Base-by-base conservation (phyloP, 768 basidiomycete species). In the Fibroporia radiculosa region DNA sequence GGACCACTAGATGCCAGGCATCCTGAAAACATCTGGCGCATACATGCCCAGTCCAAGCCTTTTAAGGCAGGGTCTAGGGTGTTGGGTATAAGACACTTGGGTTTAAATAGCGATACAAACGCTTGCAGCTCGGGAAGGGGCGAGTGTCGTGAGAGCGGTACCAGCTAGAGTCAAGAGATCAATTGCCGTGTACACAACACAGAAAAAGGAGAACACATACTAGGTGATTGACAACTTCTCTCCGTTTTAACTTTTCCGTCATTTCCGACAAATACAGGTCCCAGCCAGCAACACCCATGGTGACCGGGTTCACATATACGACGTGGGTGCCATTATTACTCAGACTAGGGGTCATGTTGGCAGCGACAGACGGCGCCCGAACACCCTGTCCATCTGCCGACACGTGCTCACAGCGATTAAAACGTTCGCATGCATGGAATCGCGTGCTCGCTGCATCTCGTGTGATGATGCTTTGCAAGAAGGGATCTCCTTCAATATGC, bases 371-470 rank as follows among this genome's bases (percentile, higher is more conserved):
- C 24, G 40, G 29, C 28, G 39, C 53, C 20, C 24, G 45, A 33
- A 24, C 45, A 63, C 4, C 34, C 13, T 48, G 47, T 12, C 48
- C 50, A 13, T 53, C 56, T 24, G 77, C 73, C 10, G 66, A 67
- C 23, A 86, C 83, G 39, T 74, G 69, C 8, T 71, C 57, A 54
- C 93, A 95, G 8, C 86, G 77, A 53, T 80, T 67, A 48, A 82
- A 82, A 1, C 90, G 76, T 55, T 97, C 93, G 56, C 95, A 98
- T 0, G 93, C 93, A 56, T 99, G 95, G 57, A 98, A 96, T 1
- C 92, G 78, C 2, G 90, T 86, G 1, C 67, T 63, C 3, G 65
- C 59, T 3, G 74, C 62, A 34, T 92, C 82, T 11, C 66, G 66
- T 1, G 85, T 84, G 32, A 81, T 66, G 40, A 89, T 72, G 0